phyloP scores from a whole-genome alignment of 106 monocot species.

The Amphibolis antarctica region DNA sequence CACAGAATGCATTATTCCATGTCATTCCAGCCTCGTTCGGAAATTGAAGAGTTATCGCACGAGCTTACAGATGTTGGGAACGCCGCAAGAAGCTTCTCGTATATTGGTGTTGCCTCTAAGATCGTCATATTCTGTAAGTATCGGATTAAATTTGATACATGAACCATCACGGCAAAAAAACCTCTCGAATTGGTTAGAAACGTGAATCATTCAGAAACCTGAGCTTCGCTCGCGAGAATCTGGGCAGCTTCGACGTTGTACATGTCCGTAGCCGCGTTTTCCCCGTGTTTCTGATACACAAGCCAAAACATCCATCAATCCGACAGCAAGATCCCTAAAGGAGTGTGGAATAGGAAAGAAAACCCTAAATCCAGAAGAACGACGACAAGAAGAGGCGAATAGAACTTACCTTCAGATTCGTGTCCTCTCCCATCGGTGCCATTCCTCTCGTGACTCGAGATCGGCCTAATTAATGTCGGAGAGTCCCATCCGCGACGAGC shows the following conservation, averaged over 20 bases:
- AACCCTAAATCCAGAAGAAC: background rate
- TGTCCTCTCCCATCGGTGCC: background rate
- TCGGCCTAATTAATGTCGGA: too few species aligned
- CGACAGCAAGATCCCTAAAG: background rate
- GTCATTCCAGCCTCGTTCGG: too few species aligned
- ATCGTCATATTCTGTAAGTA: slow-evolving; percentile 49
- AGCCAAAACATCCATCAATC: background rate
- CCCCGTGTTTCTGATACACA: slow-evolving; percentile 20
- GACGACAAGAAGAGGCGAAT: too few species aligned
- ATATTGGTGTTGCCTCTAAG: slow-evolving; percentile 59
- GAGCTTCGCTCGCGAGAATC: slow-evolving; percentile 73
- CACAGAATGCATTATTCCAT: too few species aligned
- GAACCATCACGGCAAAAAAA: background rate
- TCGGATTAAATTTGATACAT: background rate
- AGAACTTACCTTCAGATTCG: background rate
- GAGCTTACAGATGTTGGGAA: slow-evolving; percentile 81
- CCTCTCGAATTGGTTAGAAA: background rate
- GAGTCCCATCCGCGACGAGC: too few species aligned
- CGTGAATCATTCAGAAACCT: slow-evolving; percentile 17
- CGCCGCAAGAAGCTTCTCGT: slow-evolving; percentile 71
- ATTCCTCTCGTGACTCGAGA: background rate
- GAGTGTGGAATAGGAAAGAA: background rate
- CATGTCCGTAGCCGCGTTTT: slow-evolving; percentile 23
- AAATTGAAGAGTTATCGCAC: background rate
- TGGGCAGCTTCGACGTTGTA: slow-evolving; percentile 87